Evolutionary conservation across 73 alveolate genomes (phyloP), one percentile per base, ranked within the genome.

Genomic region (Paramecium caudatum): DNA sequence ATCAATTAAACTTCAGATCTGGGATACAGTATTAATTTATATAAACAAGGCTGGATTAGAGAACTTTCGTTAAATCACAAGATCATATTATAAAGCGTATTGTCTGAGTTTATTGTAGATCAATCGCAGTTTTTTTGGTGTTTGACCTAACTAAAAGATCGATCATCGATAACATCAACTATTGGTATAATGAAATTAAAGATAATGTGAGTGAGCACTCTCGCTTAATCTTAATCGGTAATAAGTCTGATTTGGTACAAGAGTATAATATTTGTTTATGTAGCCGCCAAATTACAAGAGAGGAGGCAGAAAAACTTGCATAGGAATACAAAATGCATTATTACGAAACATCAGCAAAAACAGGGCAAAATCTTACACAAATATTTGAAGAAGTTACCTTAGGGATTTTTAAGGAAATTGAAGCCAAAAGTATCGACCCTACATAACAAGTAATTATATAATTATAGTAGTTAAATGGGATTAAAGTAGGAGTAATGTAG

Each of bases 111-210:
- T n/a, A n/a, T n/a, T n/a, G n/a, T n/a, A 94, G 95, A 1, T 96
- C 99, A 33, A 97, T 98, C 5, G 97, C 96, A 3, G 99, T 98
- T 1, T 88, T 96, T 27, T 80, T 96, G 16, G 99, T 95, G 19
- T 96, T 95, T 50, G 99, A 96, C 61, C 95, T 95, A 23, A 95
- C 98, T 13, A 88, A 94, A 91, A 82, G 90, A 43, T 61, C 39
- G 12, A 49, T 16, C 34, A 6, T 94, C 86, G 93, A 91, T 45
- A 97, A 96, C 90, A 87, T 96, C 45, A 91, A 93, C 37, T 83
- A 94, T 37, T 97, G 99, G 99, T 91, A 96, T 0, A 97, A 97
- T 46, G 99, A 97, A 91, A 97, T 96, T 16, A 92, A 96, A 70
- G 92, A 94, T 61, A 92, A 97, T 82, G 97, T 98, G 5, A 97